Evolutionary conservation across 306 rosid species (phyloP), one percentile per base, ranked within the genome.

Genomic region (Prunus armeniaca): DNA sequence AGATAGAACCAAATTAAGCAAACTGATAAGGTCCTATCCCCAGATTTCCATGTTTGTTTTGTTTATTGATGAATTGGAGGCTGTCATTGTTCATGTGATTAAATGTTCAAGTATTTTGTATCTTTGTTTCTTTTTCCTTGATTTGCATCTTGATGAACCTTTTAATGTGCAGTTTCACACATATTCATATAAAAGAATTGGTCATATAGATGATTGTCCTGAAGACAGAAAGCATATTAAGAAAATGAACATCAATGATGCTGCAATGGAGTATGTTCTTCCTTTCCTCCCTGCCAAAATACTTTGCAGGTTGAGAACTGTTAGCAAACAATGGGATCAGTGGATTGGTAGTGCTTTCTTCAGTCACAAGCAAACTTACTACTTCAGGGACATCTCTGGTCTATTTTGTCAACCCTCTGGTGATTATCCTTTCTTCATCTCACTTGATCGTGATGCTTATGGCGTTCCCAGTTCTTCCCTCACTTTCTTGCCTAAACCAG

Each of bases 221-320:
- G 41, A 45, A 60, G 25, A 30, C n/a, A 11, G 11, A 58, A 72
- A 27, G 69, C 65, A 22, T 6, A 74, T 57, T 77, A 22, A 27
- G 54, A 13, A 13, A 10, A 10, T 51, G 68, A 52, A 57, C 27
- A 22, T 84, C n/a, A 24, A 61, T 52, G 81, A 81, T 17, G 57
- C 47, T 12, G 28, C 80, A 18, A 65, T 15, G 79, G 62, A 66
- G 63, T 34, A 30, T 14, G 77, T 72, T 47, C 84, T 87, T 69
- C 78, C 65, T 2, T 79, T 58, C 15, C 65, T 87, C 51, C 90
- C 90, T 56, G 88, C 88, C 12, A 87, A 87, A 84, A 43, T 80
- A 20, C 71, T 84, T 2, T 79, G 68, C 69, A 84, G 83, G 78
- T 84, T 81, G 77, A 87, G 51, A 84, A 12, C 71, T 12, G 88